Base-by-base conservation (phyloP, 306 rosid genomes). In the Parietaria judaica region DNA sequence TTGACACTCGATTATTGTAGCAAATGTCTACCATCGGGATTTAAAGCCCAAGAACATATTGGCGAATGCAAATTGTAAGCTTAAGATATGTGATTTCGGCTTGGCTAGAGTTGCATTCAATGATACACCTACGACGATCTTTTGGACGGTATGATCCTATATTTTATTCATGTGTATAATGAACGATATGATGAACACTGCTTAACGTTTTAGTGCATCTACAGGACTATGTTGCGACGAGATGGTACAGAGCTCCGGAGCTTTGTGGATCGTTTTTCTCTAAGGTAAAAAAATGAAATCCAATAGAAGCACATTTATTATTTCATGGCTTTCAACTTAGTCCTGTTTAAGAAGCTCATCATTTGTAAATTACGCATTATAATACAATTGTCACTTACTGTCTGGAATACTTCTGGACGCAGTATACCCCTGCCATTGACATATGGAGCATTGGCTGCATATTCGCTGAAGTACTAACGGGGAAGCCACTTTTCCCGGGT, bases 171-270 rank as follows among this genome's bases (percentile, higher is more conserved):
- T 41, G 31, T 23, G 2, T n/a, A 5, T 49, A 49, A 49, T 7
- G 9, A 14, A 9, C 3, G 6, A 6, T 49, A 49, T 10, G 8
- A 6, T 49, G 12, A 49, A 49, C 53, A 11, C 23, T 14, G 70
- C 54, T 63, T 37, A 14, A 55, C 61, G 43, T 50, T 51, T 14
- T 65, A 61, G 53, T 54, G 11, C 68, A 61, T 56, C 52, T 70
- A 68, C 79, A 91, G 96, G 96, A 91, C 76, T 91, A 91, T 74
- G 97, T 91, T 74, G 96, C 97, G 63, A 91, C 97, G 39, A 85
- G 97, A 78, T 91, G 97, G 97, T 91, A 91, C 78, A 81, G 96
- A 76, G 97, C 97, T 70, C 97, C 97, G 8, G 97, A 90, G 77
- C 96, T 90, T 50, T 87, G 97, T 47, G 96, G 98, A 58, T 91